A percentile compares a stretch with the other conserved stretches of the same genome.
Evolutionary conservation across 805 yeast genomes (phyloP).

Genomic region (Barnettozyma populi): DNA sequence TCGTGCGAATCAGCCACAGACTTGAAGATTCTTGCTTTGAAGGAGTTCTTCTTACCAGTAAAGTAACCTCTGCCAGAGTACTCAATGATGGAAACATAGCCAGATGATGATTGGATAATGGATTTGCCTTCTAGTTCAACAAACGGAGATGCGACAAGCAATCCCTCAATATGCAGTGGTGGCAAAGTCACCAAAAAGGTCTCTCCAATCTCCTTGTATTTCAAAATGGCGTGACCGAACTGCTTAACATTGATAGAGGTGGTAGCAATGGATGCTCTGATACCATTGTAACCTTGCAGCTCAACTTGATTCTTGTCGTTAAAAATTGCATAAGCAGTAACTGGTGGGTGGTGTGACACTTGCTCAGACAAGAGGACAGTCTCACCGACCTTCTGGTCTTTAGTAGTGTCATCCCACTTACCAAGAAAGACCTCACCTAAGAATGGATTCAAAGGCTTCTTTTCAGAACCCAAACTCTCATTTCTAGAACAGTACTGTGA

Average conservation of each 20-base stretch:
- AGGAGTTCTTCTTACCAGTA: constrained; percentile 88
- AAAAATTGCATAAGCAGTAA: constrained; percentile 83
- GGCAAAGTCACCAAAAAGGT: constrained; percentile 82
- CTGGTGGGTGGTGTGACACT: constrained; percentile 96
- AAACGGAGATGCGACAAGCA: constrained; percentile 84
- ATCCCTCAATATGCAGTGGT: constrained; percentile 91
- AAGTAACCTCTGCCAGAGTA: constrained; percentile 93
- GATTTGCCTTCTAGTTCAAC: constrained; percentile 90
- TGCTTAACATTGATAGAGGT: constrained; percentile 83
- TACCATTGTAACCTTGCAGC: constrained; percentile 85
- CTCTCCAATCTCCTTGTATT: constrained; percentile 57
- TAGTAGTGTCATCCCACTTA: constrained; percentile 61
- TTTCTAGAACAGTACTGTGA: constrained; percentile 92
- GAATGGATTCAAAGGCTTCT: constrained; percentile 95
- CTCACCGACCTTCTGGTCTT: constrained; percentile 56
- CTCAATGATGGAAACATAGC: constrained; percentile 67
- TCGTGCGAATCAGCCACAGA: constrained; percentile 45
- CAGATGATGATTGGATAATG: constrained; percentile 77
- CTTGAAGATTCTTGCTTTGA: constrained; percentile 76
- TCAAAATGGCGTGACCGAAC: constrained; percentile 81
- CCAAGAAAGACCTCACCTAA: constrained; percentile 93
- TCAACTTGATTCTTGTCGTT: constrained; percentile 65
- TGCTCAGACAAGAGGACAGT: constrained; percentile 83
- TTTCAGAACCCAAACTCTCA: constrained; percentile 91
- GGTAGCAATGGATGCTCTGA: constrained; percentile 77